phyloP scores from a whole-genome alignment of 495 filamentous ascomycete genomes.

The Aspergillus mulundensis region DNA sequence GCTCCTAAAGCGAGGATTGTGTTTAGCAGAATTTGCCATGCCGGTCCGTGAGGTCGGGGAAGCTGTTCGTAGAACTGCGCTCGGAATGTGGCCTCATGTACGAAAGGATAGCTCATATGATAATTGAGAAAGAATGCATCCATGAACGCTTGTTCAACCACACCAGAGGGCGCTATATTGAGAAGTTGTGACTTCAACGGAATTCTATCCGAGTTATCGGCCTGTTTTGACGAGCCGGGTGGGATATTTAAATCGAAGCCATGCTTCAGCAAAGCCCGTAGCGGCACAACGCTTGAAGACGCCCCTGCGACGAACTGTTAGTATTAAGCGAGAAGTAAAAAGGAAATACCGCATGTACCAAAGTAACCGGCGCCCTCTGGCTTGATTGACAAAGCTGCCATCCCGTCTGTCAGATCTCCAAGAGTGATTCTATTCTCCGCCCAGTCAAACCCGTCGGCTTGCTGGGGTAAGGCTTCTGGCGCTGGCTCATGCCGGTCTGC shows the following conservation, averaged over 20 bases:
- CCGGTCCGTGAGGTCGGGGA: slow-evolving; percentile 42
- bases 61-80: slow-evolving; percentile 52
- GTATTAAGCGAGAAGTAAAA: slow-evolving; percentile 6
- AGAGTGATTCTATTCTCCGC: slow-evolving; percentile 43
- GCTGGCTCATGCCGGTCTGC: slow-evolving; percentile 36
- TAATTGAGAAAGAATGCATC: slow-evolving; percentile 52
- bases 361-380: slow-evolving; percentile 50
- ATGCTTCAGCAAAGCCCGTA: slow-evolving; percentile 43
- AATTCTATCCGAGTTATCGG: slow-evolving; percentile 22
- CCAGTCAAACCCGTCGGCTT: slow-evolving; percentile 53
- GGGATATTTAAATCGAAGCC: slow-evolving; percentile 45
- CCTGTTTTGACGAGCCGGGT: slow-evolving; percentile 25
- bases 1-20: slow-evolving; percentile 50
- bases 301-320: slow-evolving; percentile 25
- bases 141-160: slow-evolving; percentile 45
- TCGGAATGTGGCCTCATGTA: slow-evolving; percentile 52
- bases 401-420: slow-evolving; percentile 47
- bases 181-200: slow-evolving; percentile 41
- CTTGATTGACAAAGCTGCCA: slow-evolving; percentile 49
- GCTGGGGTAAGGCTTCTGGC: slow-evolving; percentile 44
- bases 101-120: slow-evolving; percentile 51
- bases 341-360: slow-evolving; percentile 24
- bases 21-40: slow-evolving; percentile 52
- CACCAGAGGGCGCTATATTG: slow-evolving; percentile 39
- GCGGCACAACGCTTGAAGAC: slow-evolving; percentile 44